Conservation (phyloP, 2,329 filamentous ascomycete species). For the Colletotrichum siamense region DNA sequence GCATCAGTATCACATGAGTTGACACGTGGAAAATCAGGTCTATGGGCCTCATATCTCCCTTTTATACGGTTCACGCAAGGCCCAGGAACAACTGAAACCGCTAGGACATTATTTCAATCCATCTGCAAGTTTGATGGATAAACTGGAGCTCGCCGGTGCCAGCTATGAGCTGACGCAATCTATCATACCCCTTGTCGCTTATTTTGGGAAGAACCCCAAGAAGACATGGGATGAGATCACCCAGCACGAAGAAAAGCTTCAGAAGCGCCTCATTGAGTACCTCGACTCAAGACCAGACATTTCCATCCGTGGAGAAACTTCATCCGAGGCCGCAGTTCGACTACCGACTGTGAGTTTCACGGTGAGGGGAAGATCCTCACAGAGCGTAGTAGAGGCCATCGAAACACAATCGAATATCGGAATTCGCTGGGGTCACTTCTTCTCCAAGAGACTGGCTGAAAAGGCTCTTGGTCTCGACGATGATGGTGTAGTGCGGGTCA, state of each 20-base stretch:
- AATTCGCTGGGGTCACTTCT: constrained; percentile 72
- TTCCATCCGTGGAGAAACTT: constrained; percentile 63
- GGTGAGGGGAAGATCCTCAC: constrained; percentile 54
- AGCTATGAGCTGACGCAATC: constrained; percentile 73
- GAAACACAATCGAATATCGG: constrained; percentile 64
- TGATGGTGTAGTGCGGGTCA: constrained; percentile 70
- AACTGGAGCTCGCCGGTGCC: constrained; percentile 70
- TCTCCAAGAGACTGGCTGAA: constrained; percentile 66
- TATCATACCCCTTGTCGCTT: constrained; percentile 36
- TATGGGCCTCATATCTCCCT: constrained; percentile 78
- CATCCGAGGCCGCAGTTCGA: constrained; percentile 49
- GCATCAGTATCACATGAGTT: not conserved
- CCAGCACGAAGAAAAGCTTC: constrained; percentile 64
- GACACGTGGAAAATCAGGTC: constrained; percentile 38
- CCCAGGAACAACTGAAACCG: constrained; percentile 60
- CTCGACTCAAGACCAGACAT: constrained; percentile 57
- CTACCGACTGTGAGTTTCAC: constrained; percentile 71
- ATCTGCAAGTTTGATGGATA: constrained; percentile 63
- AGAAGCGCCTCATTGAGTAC: constrained; percentile 63
- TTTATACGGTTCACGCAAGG: constrained; percentile 66
- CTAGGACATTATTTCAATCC: constrained; percentile 73
- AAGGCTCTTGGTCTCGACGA: constrained; percentile 62
- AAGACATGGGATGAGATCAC: constrained; percentile 56
- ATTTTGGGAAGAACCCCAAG: not conserved
- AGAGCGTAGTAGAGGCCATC: constrained; percentile 58